Evolutionary conservation across 148 eudicot genomes (phyloP), one percentile per base, ranked within the genome.

Genomic region (Silene latifolia): DNA sequence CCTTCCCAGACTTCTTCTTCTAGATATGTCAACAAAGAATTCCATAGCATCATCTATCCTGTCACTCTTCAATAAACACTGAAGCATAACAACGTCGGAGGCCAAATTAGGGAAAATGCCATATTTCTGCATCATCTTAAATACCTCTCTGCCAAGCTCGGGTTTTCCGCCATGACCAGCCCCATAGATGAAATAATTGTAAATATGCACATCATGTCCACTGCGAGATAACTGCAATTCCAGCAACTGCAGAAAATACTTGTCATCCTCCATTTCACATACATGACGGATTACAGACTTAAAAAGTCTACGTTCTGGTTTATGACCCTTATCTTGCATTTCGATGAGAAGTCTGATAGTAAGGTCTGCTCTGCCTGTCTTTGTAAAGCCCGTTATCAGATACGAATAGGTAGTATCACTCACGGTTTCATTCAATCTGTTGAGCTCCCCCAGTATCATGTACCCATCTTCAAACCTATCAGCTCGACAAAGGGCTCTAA

Each of bases 311-410:
- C 76, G 74, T 13, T 73, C 51, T 12, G 89, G 87, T 27, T 54
- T 24, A 77, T 87, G 82, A 68, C 96, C 97, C 75, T 83, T 94
- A 77, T 86, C 93, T 91, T 91, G 97, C 98, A 94, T 94, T 79
- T 91, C 97, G 61, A 90, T 69, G 46, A 94, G 87, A 74, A 91
- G 85, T 74, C 84, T 87, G 19, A 88, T 86, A 24, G 96, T 86
- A 73, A 90, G 86, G 72, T 90, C 93, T 63, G 88, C 93, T 81
- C 90, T 86, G 11, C 75, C 78, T 25, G 70, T 48, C 70, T 77
- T 80, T 57, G 68, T 86, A 77, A 86, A 92, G 29, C 88, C 93
- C n/a, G 48, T 11, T 69, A 94, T 89, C 87, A 94, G 78, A 82
- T 79, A 74, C 13, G 72, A 5, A 76, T 94, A 94, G 47, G 96